Evolutionary conservation across 148 eudicot genomes (phyloP).

Genomic region (Mesembryanthemum crystallinum): DNA sequence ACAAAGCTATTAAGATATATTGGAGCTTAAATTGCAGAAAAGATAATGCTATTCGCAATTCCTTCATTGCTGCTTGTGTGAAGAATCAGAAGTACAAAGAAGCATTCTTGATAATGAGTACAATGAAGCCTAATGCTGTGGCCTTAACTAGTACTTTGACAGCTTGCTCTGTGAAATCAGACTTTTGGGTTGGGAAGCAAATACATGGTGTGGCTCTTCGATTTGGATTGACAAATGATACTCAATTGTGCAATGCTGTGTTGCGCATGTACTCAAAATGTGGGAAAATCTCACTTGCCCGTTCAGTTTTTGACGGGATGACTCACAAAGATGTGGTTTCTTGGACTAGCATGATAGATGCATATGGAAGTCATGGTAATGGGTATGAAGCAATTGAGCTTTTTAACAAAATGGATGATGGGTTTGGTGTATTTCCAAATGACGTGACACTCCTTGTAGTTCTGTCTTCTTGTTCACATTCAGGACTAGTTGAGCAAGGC

Average conservation of each 20-base stretch:
- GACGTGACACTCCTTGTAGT: constrained; percentile 35
- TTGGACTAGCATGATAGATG: constrained; percentile 46
- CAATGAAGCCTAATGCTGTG: constrained; percentile 34
- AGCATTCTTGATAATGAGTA: constrained; percentile 35
- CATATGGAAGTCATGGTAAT: constrained; percentile 37
- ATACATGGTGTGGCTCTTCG: constrained; percentile 38
- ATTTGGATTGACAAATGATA: constrained; percentile 17
- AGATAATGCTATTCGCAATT: constrained; percentile 34
- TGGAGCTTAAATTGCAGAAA: constrained; percentile 10
- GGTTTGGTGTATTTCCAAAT: constrained; percentile 26
- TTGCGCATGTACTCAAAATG: constrained; percentile 41
- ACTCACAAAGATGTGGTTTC: constrained; percentile 34
- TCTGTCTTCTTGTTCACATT: constrained; percentile 45
- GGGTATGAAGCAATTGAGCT: constrained; percentile 32
- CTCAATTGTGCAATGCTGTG: constrained; percentile 34
- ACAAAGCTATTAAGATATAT: constrained; percentile 29
- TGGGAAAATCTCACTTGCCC: constrained; percentile 28
- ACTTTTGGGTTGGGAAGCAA: constrained; percentile 43
- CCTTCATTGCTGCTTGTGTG: constrained; percentile 36
- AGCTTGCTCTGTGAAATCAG: constrained; percentile 38
- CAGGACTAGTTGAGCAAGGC: constrained; percentile 34
- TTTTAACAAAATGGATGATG: constrained; percentile 31
- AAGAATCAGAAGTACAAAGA: constrained; percentile 29
- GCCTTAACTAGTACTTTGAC: constrained; percentile 37
- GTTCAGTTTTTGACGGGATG: constrained; percentile 29